Evolutionary conservation across 305 asterid genomes (phyloP).

Genomic region (Nicotiana rustica): DNA sequence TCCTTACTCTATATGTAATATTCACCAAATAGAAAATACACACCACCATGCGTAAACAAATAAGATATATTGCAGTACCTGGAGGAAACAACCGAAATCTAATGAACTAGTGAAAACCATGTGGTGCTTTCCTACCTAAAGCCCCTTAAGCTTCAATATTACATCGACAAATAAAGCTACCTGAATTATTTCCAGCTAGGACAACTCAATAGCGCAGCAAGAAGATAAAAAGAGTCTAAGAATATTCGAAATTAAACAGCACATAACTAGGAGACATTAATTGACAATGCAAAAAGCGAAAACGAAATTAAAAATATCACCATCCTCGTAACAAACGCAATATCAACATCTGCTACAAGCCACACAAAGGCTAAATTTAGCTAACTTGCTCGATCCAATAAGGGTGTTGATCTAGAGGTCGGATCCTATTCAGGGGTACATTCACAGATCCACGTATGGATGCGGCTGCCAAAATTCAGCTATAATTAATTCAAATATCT

Average conservation of each 20-base stretch:
- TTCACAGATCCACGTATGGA: too few species aligned
- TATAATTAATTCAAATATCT: too few species aligned
- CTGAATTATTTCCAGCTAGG: neutral
- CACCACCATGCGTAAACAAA: conserved; percentile 10
- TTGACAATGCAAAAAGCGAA: conserved; percentile 19
- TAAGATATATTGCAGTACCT: neutral
- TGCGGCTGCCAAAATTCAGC: too few species aligned
- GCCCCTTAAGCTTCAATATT: conserved; percentile 1
- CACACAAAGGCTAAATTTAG: neutral
- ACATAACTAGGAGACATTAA: neutral
- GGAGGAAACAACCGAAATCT: neutral
- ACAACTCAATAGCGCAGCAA: neutral
- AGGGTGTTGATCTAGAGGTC: too few species aligned
- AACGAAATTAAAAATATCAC: neutral
- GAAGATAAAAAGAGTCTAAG: neutral
- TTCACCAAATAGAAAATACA: conserved; percentile 14
- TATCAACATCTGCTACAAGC: conserved; percentile 1
- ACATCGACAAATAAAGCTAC: neutral
- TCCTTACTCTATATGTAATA: neutral
- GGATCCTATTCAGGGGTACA: too few species aligned
- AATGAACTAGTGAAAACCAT: conserved; percentile 21
- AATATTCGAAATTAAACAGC: neutral
- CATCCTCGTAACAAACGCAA: too few species aligned
- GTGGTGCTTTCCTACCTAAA: conserved; percentile 5
- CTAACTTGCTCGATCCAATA: too few species aligned